Percentiles rank a stretch among this genome's conserved stretches.
Evolutionary conservation across 495 filamentous ascomycete genomes (phyloP).

Genomic region (Podospora tetraspora): DNA sequence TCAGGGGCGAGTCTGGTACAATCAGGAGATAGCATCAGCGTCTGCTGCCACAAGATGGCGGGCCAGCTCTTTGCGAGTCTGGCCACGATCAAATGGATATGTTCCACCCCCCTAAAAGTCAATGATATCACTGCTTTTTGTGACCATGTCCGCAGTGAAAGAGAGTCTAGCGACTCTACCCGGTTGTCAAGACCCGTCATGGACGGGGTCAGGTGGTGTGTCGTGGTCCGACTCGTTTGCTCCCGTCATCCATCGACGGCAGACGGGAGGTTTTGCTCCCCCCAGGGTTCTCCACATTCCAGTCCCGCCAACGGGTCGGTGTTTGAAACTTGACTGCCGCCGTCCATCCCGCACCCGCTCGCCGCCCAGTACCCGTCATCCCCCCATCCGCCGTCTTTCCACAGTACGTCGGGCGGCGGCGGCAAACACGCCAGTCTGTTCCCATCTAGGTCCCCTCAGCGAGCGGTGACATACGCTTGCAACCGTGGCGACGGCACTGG

Average conservation of each 20-base stretch:
- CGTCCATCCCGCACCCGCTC: slow-evolving; percentile 3
- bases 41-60: slow-evolving; percentile 3
- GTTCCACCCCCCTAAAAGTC: slow-evolving; percentile 12
- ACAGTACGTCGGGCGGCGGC: background rate
- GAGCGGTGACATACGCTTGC: background rate
- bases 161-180: slow-evolving; percentile 4
- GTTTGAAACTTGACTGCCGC: slow-evolving; percentile 1
- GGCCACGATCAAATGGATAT: slow-evolving; percentile 15
- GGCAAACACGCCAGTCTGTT: background rate
- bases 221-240: background rate
- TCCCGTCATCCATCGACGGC: background rate
- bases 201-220: slow-evolving; percentile 4
- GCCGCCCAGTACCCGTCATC: slow-evolving; percentile 8
- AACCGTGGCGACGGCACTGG: slow-evolving; percentile 2
- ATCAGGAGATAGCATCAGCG: background rate
- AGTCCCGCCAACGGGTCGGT: slow-evolving; percentile 14
- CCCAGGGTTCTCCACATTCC: slow-evolving; percentile 18
- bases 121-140: slow-evolving; percentile 2
- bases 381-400: background rate
- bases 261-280: background rate
- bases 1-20: background rate
- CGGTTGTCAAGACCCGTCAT: slow-evolving; percentile 3
- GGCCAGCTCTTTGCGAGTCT: background rate
- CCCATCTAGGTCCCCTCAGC: background rate
- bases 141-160: background rate